Evolutionary conservation across 2,329 filamentous ascomycete species (phyloP).

Genomic region (Claviceps lovelessii): DNA sequence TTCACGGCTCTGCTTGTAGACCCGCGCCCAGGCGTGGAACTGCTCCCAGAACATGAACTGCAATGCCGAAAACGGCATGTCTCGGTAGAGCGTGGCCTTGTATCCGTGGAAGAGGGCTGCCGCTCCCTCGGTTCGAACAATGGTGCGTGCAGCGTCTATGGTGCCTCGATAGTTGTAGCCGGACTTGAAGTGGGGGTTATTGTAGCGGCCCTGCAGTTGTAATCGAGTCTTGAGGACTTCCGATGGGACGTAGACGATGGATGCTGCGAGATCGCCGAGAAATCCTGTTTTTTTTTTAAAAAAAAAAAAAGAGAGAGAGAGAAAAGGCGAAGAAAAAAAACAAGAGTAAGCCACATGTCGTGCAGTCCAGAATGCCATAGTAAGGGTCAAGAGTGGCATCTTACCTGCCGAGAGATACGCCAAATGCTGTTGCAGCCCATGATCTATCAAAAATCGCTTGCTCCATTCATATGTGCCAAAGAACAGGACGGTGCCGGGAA

Average conservation of each 20-base stretch:
- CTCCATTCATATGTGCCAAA: conserved; percentile 95
- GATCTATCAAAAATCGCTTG: conserved; percentile 78
- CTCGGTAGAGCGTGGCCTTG: conserved; percentile 85
- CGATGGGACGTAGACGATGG: conserved; percentile 86
- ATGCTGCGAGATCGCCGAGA: conserved; percentile 80
- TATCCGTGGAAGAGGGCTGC: conserved; percentile 90
- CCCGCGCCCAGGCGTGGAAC: conserved; percentile 66
- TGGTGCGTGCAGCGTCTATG: conserved; percentile 70
- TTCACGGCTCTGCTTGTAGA: conserved; percentile 64
- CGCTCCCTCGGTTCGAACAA: conserved; percentile 68
- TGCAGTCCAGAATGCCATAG: not conserved
- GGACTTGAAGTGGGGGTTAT: conserved; percentile 85
- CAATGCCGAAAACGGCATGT: conserved; percentile 87
- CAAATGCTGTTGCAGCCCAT: conserved; percentile 65
- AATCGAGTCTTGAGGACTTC: conserved; percentile 96
- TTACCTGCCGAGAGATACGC: conserved; percentile 75
- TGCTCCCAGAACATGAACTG: conserved; percentile 99
- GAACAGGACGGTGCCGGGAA: conserved; percentile 86
- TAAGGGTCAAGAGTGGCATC: conserved; percentile 6
- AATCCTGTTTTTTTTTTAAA: conserved; percentile 45
- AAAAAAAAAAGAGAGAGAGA: not conserved
- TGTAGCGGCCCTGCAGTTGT: conserved; percentile 85
- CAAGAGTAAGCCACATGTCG: not conserved
- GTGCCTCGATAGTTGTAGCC: conserved; percentile 94
- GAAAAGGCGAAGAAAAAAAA: not conserved